A percentile compares a stretch with the other conserved stretches of the same genome.
These are phyloP conservation scores for Aspergillus sp. DNA, from an alignment of 2,329 filamentous ascomycete species.

Conservation along the genomic window DNA sequence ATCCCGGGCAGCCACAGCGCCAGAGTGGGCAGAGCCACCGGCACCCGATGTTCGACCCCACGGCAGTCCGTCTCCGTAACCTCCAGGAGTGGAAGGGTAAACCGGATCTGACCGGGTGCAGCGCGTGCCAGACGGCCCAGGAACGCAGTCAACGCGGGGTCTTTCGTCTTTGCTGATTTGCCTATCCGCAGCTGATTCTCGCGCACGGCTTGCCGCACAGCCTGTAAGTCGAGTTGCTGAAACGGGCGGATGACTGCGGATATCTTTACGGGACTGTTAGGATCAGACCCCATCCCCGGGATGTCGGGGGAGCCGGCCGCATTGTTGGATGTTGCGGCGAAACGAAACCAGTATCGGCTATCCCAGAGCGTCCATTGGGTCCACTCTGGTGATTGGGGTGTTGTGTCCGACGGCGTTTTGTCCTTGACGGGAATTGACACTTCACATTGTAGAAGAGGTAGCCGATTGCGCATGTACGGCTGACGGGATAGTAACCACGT, in stretches of 20 bases:
- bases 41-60: conserved; percentile 9
- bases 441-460: conserved; percentile 14
- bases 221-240: conserved; percentile 27
- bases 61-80: conserved; percentile 4
- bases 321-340: conserved; percentile 31
- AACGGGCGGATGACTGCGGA: conserved; percentile 44
- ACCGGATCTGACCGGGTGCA: conserved; percentile 38
- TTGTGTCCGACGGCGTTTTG: neutral
- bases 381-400: neutral
- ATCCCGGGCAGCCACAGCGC: conserved; percentile 17
- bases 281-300: neutral
- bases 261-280: neutral
- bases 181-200: neutral
- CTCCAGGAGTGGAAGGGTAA: conserved; percentile 42
- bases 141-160: conserved; percentile 1
- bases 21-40: conserved; percentile 30
- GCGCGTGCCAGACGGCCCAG: conserved; percentile 22
- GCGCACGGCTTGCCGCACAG: conserved; percentile 15
- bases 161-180: conserved; percentile 1
- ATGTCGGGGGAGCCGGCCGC: neutral
- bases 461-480: conserved; percentile 32
- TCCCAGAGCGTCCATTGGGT: conserved; percentile 50
- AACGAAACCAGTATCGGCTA: conserved; percentile 55
- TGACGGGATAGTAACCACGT: conserved; percentile 40
- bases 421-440: neutral